These are phyloP conservation scores for Ogataea henricii DNA, from an alignment of 805 yeast genomes.

Conservation along the genomic window DNA sequence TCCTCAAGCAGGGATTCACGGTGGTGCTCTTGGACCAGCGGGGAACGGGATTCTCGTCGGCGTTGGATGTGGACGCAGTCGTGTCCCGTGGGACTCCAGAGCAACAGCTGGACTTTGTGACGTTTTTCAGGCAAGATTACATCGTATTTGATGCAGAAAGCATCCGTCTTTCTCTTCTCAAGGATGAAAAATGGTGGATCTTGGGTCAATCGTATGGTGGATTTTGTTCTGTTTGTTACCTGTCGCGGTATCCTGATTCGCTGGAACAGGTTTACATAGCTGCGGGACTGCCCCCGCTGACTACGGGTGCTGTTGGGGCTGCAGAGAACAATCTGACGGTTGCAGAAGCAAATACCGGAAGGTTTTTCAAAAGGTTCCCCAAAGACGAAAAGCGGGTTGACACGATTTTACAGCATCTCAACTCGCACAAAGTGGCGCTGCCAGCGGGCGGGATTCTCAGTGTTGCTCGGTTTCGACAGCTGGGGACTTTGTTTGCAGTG, in stretches of 20 bases:
- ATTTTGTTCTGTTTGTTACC: slow-evolving; percentile 50
- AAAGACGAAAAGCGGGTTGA: slow-evolving; percentile 44
- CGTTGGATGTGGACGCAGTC: slow-evolving; percentile 40
- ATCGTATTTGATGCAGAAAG: slow-evolving; percentile 53
- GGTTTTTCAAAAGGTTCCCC: slow-evolving; percentile 51
- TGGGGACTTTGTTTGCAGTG: slow-evolving; percentile 54
- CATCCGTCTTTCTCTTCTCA: slow-evolving; percentile 40
- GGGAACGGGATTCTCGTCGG: slow-evolving; percentile 60
- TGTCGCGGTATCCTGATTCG: slow-evolving; percentile 45
- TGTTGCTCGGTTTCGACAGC: slow-evolving; percentile 53
- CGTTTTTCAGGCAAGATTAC: slow-evolving; percentile 53
- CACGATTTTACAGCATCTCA: slow-evolving; percentile 39
- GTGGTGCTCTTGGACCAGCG: slow-evolving; percentile 54
- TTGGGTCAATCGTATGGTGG: slow-evolving; percentile 62
- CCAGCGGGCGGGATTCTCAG: slow-evolving; percentile 55
- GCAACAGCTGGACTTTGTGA: slow-evolving; percentile 41
- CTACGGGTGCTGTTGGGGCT: slow-evolving; percentile 45
- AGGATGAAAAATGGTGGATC: slow-evolving; percentile 46
- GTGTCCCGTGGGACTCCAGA: slow-evolving; percentile 21
- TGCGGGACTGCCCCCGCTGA: slow-evolving; percentile 62
- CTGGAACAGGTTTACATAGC: slow-evolving; percentile 49
- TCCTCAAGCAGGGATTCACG: slow-evolving; percentile 23
- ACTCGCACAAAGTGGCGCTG: slow-evolving; percentile 33
- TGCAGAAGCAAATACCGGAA: slow-evolving; percentile 49
- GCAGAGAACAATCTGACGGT: slow-evolving; percentile 49